phyloP scores from a whole-genome alignment of 2,329 filamentous ascomycete genomes.

The Xylariaceae sp. region DNA sequence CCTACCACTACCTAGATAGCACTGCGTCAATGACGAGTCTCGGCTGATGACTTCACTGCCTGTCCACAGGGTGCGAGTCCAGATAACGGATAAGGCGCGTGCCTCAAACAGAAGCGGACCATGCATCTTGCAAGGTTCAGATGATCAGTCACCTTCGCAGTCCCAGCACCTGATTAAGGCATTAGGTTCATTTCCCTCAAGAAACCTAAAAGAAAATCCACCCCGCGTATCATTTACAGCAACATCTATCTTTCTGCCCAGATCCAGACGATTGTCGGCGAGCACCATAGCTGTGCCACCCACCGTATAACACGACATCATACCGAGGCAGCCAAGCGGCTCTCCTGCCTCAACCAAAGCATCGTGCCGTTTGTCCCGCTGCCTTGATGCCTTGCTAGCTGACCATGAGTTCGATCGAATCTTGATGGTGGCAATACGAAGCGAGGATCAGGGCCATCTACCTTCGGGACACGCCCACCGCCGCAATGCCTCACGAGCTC shows the following conservation, averaged over 20 bases:
- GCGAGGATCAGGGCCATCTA: not conserved
- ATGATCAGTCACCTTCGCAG: not conserved
- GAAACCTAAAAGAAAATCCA: not conserved
- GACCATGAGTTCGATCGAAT: conserved; percentile 7
- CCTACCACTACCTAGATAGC: too few species aligned
- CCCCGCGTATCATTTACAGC: not conserved
- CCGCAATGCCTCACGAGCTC: conserved; percentile 42
- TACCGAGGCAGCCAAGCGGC: not conserved
- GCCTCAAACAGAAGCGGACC: not conserved
- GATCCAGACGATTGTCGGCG: not conserved
- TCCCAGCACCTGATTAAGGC: not conserved
- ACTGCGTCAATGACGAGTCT: not conserved
- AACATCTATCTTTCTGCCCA: not conserved
- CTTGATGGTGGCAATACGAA: conserved; percentile 6
- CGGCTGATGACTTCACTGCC: not conserved
- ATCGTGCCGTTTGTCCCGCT: not conserved
- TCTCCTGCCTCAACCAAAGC: not conserved
- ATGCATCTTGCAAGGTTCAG: not conserved
- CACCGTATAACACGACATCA: not conserved
- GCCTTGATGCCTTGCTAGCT: not conserved
- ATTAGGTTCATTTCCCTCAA: not conserved
- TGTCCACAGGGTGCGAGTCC: too few species aligned
- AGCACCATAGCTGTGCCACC: not conserved
- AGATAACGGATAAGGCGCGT: not conserved
- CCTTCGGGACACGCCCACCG: conserved; percentile 4